A percentile compares a stretch with the other conserved stretches of the same genome.
These are phyloP conservation scores for Ceriops zippeliana DNA, from an alignment of 345 rosid species.

Conservation along the genomic window DNA sequence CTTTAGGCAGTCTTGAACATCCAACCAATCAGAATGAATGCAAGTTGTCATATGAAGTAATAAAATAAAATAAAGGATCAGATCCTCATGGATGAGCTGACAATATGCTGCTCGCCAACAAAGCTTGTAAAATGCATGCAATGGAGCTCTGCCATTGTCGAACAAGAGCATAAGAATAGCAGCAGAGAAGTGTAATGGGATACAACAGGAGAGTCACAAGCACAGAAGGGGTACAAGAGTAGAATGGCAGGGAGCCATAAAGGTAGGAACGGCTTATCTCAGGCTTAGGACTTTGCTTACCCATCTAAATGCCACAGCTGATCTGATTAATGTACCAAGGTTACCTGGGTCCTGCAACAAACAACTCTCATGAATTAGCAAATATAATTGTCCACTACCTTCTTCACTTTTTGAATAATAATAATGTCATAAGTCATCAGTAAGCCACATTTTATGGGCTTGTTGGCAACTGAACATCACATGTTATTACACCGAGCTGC, in stretches of 20 bases:
- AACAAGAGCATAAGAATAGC: background rate
- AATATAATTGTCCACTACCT: conserved; percentile 9
- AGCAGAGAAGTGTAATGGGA: background rate
- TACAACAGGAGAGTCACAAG: background rate
- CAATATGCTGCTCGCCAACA: no score
- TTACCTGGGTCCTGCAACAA: conserved; percentile 87
- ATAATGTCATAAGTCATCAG: conserved; percentile 2
- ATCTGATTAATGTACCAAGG: conserved; percentile 82
- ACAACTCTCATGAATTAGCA: conserved; percentile 22
- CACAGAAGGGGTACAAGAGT: no score
- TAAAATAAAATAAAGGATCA: no score
- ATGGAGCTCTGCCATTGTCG: background rate
- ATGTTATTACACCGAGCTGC: no score
- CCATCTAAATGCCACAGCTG: conserved; percentile 89
- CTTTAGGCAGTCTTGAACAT: background rate
- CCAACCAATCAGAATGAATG: no score
- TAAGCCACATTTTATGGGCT: conserved; percentile 3
- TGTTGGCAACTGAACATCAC: conserved; percentile 3
- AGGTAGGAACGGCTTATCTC: background rate
- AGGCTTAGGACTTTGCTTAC: conserved; percentile 36
- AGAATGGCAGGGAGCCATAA: no score
- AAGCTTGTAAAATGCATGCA: background rate
- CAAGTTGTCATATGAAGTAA: no score
- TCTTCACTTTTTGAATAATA: conserved; percentile 14
- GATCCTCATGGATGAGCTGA: no score